A percentile compares a stretch with the other conserved stretches of the same genome.
phyloP scores from a whole-genome alignment of 441 rosid species.

The Bocquillonia castaneifolia region DNA sequence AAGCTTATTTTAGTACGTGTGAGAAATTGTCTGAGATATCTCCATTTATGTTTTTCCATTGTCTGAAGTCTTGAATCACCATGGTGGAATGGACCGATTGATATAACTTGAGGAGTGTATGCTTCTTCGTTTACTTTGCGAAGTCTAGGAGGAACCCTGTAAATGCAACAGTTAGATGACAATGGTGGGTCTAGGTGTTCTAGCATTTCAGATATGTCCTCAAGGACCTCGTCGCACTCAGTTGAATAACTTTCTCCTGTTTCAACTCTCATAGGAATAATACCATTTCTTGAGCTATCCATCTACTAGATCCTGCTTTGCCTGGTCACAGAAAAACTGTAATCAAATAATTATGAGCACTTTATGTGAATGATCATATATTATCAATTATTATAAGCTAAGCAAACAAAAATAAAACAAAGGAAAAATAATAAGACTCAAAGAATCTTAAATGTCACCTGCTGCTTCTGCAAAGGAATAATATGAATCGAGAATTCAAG shows the following conservation, averaged over 20 bases:
- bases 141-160: slow-evolving; percentile 1
- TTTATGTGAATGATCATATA: background rate
- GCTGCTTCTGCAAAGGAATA: background rate
- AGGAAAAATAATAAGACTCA: no score
- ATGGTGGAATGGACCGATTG: background rate
- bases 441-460: background rate
- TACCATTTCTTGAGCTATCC: background rate
- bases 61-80: background rate
- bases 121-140: slow-evolving; percentile 4
- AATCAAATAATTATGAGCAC: background rate
- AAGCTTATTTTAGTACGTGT: background rate
- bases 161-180: background rate
- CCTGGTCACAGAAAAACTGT: background rate
- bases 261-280: background rate
- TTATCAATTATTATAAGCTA: background rate
- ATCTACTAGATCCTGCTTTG: background rate
- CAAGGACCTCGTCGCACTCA: background rate
- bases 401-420: background rate
- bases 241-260: background rate
- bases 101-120: background rate
- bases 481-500: background rate
- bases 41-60: background rate
- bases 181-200: background rate
- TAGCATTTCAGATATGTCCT: background rate
- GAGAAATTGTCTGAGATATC: background rate